Conservation (phyloP, 345 rosid species). For the Salix udensis region DNA sequence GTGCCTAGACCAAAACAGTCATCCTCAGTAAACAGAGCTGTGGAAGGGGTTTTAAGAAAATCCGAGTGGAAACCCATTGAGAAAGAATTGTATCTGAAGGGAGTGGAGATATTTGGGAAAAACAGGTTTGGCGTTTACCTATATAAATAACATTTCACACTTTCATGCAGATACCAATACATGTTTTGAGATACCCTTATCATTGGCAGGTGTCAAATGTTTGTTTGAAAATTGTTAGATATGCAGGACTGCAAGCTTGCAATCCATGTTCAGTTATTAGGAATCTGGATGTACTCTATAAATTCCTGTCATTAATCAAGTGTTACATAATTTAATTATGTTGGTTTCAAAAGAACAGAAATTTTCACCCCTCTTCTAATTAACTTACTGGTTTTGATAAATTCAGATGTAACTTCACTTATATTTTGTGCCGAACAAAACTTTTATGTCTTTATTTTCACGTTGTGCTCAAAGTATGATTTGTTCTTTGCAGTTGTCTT, state of each 20-base stretch:
- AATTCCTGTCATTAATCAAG: not conserved
- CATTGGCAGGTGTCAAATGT: conserved; percentile 1
- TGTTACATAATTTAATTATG: not conserved
- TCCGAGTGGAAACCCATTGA: conserved; percentile 83
- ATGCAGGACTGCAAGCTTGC: not conserved
- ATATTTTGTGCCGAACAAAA: conserved; percentile 4
- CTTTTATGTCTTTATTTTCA: conserved; percentile 12
- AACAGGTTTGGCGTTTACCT: conserved; percentile 61
- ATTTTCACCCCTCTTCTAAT: not conserved
- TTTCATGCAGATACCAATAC: conserved; percentile 10
- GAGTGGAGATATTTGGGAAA: conserved; percentile 95
- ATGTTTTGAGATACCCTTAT: not conserved
- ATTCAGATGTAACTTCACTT: not conserved
- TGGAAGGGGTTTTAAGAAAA: conserved; percentile 9
- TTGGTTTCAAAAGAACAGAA: not conserved
- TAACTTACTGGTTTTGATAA: not conserved
- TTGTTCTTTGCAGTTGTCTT: conserved; percentile 71
- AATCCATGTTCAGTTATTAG: not conserved
- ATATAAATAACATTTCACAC: conserved; percentile 7
- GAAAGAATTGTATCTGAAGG: conserved; percentile 85
- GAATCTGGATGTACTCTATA: not conserved
- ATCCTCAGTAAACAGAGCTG: conserved; percentile 15
- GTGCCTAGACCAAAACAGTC: conserved; percentile 36
- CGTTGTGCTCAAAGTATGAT: not conserved
- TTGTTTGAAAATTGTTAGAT: not conserved